Evolutionary conservation across 495 filamentous ascomycete genomes (phyloP), one percentile per base, ranked within the genome.

Genomic region (Aspergillus affinis): DNA sequence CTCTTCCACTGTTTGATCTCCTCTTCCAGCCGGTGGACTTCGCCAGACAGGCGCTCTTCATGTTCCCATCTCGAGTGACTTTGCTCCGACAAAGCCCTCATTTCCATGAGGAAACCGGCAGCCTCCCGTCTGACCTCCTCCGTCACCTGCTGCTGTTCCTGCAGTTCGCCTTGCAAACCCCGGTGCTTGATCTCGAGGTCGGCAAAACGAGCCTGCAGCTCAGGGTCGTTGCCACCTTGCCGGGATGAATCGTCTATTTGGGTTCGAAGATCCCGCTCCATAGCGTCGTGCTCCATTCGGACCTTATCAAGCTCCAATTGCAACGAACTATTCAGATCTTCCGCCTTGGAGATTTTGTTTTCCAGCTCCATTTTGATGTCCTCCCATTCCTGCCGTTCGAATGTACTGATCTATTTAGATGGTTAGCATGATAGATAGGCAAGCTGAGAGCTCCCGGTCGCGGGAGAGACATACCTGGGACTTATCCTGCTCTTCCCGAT

Each of bases 41-140:
- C 86, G 57, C 75, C 81, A 46, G 87, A 83, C 59, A 98, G 78
- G 48, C 84, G 82, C 47, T 92, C 84, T 75, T 98, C 93, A 53
- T 84, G 86, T 59, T 96, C 91, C 78, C 88, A 87, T 13, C 89
- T 85, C n/a, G 85, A 74, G 56, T 86, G 84, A 63, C 86, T 92
- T 55, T 91, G 87, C 56, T 90, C 84, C 13, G 92, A 92, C 44
- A 98, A 81, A 30, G 79, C 78, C 63, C 89, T 88, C 95, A 98
- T 98, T 72, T 98, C 93, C 60, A 82, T 82, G 17, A 98, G 76
- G 69, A 91, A 97, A 51, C 86, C 82, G 55, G 90, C 85, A 0
- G 95, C 92, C 75, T 97, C 91, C 41, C 82, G 85, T 20, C 90
- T 85, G 36, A 97, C 94, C 68, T 96, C 90, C 57, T 93, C 89